Percentiles rank a stretch among this genome's conserved stretches.
Conservation (phyloP, 306 rosid species). For the Sechiopsis laciniata region DNA sequence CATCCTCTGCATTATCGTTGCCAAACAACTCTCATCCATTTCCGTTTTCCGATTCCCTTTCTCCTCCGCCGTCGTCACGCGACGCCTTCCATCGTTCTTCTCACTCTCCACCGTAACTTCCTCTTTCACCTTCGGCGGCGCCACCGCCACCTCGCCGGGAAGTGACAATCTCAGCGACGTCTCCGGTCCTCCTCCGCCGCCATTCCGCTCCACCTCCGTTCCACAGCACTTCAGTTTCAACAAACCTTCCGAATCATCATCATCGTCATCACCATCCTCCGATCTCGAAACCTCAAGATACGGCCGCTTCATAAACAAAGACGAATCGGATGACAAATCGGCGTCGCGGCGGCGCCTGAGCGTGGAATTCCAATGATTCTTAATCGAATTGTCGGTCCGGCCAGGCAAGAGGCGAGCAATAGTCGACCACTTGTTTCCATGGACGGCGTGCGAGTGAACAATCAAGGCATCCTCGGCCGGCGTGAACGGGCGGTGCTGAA, state of each 20-base stretch:
- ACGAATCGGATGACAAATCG: conserved; percentile 18
- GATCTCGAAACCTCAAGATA: conserved; percentile 13
- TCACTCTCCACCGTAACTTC: conserved; percentile 21
- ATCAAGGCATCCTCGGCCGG: conserved; percentile 57
- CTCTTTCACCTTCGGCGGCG: conserved; percentile 13
- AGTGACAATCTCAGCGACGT: conserved; percentile 55
- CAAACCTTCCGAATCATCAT: conserved; percentile 22
- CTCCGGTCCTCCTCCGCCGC: conserved; percentile 26
- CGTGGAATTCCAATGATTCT: conserved; percentile 93
- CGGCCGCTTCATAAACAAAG: conserved; percentile 9
- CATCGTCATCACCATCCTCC: background rate
- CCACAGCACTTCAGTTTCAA: conserved; percentile 35
- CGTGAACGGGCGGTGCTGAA: conserved; percentile 74
- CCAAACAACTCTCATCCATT: conserved; percentile 33
- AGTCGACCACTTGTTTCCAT: conserved; percentile 94
- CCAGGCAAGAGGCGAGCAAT: conserved; percentile 81
- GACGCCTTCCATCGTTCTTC: background rate
- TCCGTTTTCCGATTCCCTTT: conserved; percentile 12
- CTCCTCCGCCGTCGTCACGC: background rate
- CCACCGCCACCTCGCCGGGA: conserved; percentile 25
- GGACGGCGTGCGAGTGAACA: conserved; percentile 51
- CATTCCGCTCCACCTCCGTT: conserved; percentile 25
- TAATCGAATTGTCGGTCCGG: conserved; percentile 84
- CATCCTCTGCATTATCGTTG: conserved; percentile 47
- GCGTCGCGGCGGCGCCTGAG: conserved; percentile 48